Evolutionary conservation across 129 eudicot genomes (phyloP), one percentile per base, ranked within the genome.

Genomic region (Tanacetum coccineum): DNA sequence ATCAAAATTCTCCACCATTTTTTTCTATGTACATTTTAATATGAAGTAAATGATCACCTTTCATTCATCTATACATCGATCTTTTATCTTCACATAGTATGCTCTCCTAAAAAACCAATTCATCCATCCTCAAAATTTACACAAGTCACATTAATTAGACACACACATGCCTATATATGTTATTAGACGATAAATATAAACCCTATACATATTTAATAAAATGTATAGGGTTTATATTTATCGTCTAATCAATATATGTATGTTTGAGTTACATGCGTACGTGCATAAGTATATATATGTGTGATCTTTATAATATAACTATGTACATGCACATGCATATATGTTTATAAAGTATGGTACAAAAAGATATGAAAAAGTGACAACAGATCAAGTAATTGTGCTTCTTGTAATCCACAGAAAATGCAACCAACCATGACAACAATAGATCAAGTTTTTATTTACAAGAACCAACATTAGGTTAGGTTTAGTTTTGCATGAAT

Each of bases 401-500:
- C 32, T 57, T 64, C 61, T 28, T 56, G 58, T 26, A 66, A 74
- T 48, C 55, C 68, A 67, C 8, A 14, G 49, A 66, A 49, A 45
- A 58, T 48, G 54, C 62, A 58, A 58, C 42, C 72, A 64, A 15
- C 13, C 32, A 74, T 57, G 60, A 70, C 18, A 8, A 71, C 67
- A 48, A 12, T 0, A 71, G 57, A 71, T 60, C 58, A 40, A 71
- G 54, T 59, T 67, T 61, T 39, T 68, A 50, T 68, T 57, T 75
- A 75, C 80, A 60, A 53, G 10, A 58, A 73, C 66, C 57, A 49
- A 54, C 55, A 73, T 42, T 52, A 49, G 64, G 61, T 60, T 68
- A 53, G 57, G 6, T 45, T 74, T 15, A 44, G 69, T 70, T 61
- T 56, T 64, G 28, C 57, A 52, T 17, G 62, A 68, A 68, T 63